phyloP scores from a whole-genome alignment of 164 flowering plant genomes.

The Platanus orientalis region DNA sequence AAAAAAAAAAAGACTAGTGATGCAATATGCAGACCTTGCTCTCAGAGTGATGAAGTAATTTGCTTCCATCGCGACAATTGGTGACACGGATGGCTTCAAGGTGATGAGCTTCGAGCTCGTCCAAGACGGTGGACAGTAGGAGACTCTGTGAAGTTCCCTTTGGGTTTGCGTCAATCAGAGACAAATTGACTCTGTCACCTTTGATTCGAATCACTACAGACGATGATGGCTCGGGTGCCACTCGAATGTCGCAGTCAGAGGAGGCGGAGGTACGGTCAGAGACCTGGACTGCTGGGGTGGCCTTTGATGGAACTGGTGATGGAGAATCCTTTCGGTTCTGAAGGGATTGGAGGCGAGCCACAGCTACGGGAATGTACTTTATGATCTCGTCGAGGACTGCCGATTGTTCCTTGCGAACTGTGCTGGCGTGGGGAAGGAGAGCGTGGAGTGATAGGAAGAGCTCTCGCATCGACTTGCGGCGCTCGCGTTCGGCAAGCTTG shows the following conservation, averaged over 20 bases:
- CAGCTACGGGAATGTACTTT: constrained; percentile 33
- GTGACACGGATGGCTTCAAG: constrained; percentile 27
- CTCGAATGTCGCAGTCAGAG: constrained; percentile 25
- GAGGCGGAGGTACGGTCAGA: constrained; percentile 9
- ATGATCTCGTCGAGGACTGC: constrained; percentile 34
- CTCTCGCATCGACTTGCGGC: constrained; percentile 31
- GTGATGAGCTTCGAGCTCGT: constrained; percentile 21
- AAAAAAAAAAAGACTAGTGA: too few species aligned
- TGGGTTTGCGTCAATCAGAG: constrained; percentile 19
- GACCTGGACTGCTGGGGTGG: constrained; percentile 8
- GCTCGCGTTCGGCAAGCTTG: constrained; percentile 29
- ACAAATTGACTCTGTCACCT: constrained; percentile 29
- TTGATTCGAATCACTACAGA: constrained; percentile 25
- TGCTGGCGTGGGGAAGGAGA: constrained; percentile 27
- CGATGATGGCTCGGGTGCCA: constrained; percentile 22
- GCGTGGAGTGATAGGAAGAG: constrained; percentile 30
- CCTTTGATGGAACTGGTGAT: not conserved
- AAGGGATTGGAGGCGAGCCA: constrained; percentile 28
- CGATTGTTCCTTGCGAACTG: constrained; percentile 32
- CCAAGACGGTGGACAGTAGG: constrained; percentile 19
- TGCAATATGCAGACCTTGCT: constrained; percentile 29
- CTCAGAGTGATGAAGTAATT: constrained; percentile 27
- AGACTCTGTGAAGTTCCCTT: constrained; percentile 14
- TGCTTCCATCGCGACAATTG: constrained; percentile 27
- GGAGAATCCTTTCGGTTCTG: constrained; percentile 6